Evolutionary conservation across 225 moss, liverwort and hornwort species (phyloP).

Genomic region (Polytrichum commune): DNA sequence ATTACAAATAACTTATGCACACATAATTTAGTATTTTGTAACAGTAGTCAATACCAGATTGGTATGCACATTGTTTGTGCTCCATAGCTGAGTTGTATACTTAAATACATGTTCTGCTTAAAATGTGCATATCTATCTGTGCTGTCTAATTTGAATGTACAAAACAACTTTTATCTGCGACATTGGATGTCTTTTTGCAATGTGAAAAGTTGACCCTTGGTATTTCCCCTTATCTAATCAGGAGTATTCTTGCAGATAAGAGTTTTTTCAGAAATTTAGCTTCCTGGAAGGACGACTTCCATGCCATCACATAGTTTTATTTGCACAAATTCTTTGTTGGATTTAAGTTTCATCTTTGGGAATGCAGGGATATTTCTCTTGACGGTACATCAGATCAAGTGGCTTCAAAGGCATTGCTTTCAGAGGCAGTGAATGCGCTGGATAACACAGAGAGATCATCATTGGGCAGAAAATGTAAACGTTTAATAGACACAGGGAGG

Average conservation of each 20-base stretch:
- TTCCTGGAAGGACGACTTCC: constrained; percentile 71
- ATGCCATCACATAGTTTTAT: constrained; percentile 54
- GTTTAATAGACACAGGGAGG: constrained; percentile 80
- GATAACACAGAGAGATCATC: constrained; percentile 40
- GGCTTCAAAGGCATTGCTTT: constrained; percentile 40
- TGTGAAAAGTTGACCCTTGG: too few relatives aligned
- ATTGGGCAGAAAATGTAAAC: constrained; percentile 81
- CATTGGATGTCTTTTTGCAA: too few relatives aligned
- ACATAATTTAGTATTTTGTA: too few relatives aligned
- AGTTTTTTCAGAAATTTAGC: constrained; percentile 55
- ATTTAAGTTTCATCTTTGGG: neutral
- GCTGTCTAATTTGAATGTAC: too few relatives aligned
- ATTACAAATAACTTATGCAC: too few relatives aligned
- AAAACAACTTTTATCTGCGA: too few relatives aligned
- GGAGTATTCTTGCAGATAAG: constrained; percentile 50
- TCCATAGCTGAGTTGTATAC: too few relatives aligned
- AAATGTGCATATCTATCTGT: too few relatives aligned
- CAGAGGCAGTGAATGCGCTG: constrained; percentile 59
- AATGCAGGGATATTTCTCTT: constrained; percentile 15
- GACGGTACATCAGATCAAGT: constrained; percentile 12
- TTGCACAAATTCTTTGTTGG: neutral
- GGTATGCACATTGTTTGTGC: too few relatives aligned
- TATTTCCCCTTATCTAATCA: too few relatives aligned
- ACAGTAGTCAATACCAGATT: too few relatives aligned
- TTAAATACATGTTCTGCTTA: too few relatives aligned